Evolutionary conservation across 176 grass and related monocot genomes (phyloP), one percentile per base, ranked within the genome.

Genomic region (Aegilops speltoides): DNA sequence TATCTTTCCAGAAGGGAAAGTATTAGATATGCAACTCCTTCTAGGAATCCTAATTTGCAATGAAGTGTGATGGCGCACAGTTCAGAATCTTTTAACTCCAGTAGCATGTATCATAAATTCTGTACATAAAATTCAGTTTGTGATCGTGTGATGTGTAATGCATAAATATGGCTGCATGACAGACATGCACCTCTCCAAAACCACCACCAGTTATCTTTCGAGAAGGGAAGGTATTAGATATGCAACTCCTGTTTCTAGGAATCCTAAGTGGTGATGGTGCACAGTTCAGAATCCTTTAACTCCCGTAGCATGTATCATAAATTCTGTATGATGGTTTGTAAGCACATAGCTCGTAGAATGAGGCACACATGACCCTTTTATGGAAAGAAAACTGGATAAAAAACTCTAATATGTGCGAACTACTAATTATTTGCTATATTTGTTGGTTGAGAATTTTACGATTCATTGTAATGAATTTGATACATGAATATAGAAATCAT

Each of bases 281-380:
- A 65, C 71, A 19, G 14, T 34, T 85, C 37, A 68, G 83, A 20
- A 54, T 8, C 15, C 77, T 34, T 23, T 24, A 41, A 26, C 56
- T 50, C 28, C 26, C 14, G 20, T 77, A 36, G 31, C 63, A 33
- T 54, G 45, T 46, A 12, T 57, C 20, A 37, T 38, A 31, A 38
- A 32, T 68, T 85, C 77, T 78, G 66, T 68, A 65, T 37, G 73
- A 76, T 78, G 41, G 33, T 3, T 64, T 74, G 60, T 25, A 48
- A 32, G 46, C 33, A 45, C 28, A 5, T 20, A 73, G 10, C 17
- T 81, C 34, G 5, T 67, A 41, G 38, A 80, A 65, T 57, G 33
- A 43, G 76, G 36, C 37, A 80, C 60, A 9, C 20, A 34, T 45
- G 19, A 68, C 7, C 62, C 61, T 22, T 71, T 77, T 74, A 50